A percentile compares a stretch with the other conserved stretches of the same genome.
Conservation (phyloP, 108 stramenopile species). For the Cyclostephanos tholiformis region DNA sequence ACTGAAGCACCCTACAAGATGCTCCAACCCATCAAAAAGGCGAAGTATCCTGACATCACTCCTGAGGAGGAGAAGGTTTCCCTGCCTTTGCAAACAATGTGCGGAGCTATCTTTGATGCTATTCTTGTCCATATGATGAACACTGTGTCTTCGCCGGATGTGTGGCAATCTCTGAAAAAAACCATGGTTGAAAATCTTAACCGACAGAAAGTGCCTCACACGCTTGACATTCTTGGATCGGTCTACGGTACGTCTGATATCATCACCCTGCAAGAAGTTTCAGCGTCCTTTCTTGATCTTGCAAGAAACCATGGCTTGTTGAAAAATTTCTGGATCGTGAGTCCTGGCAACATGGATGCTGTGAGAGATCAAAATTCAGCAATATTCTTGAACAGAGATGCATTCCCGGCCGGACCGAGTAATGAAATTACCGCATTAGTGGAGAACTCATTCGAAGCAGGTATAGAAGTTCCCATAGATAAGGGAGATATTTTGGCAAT, state of each 20-base stretch:
- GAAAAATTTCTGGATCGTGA: slow-evolving; percentile 51
- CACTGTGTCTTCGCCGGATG: slow-evolving; percentile 62
- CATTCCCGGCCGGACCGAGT: slow-evolving; percentile 45
- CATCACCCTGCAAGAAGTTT: slow-evolving; percentile 92
- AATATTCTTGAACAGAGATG: slow-evolving; percentile 55
- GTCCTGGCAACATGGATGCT: slow-evolving; percentile 52
- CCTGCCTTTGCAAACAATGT: slow-evolving; percentile 88
- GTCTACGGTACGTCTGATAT: slow-evolving; percentile 86
- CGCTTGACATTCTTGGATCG: slow-evolving; percentile 81
- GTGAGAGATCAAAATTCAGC: slow-evolving; percentile 79
- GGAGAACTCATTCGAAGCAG: slow-evolving; percentile 47
- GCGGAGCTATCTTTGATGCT: slow-evolving; percentile 92
- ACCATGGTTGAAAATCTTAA: slow-evolving; percentile 91
- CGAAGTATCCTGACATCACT: slow-evolving; percentile 91
- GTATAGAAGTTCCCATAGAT: slow-evolving; percentile 61
- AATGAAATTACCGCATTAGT: slow-evolving; percentile 56
- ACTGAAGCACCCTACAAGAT: slow-evolving; percentile 74
- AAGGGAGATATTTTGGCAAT: slow-evolving; percentile 70
- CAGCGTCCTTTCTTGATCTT: slow-evolving; percentile 77
- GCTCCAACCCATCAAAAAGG: slow-evolving; percentile 85
- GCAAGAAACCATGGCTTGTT: slow-evolving; percentile 57
- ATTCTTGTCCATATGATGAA: slow-evolving; percentile 96
- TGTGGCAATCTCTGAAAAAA: slow-evolving; percentile 86
- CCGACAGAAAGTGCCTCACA: slow-evolving; percentile 86
- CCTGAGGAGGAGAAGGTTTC: slow-evolving; percentile 82